A percentile compares a stretch with the other conserved stretches of the same genome.
phyloP scores from a whole-genome alignment of 1,284 basidiomycete species.

The Hortiboletus rubellus region DNA sequence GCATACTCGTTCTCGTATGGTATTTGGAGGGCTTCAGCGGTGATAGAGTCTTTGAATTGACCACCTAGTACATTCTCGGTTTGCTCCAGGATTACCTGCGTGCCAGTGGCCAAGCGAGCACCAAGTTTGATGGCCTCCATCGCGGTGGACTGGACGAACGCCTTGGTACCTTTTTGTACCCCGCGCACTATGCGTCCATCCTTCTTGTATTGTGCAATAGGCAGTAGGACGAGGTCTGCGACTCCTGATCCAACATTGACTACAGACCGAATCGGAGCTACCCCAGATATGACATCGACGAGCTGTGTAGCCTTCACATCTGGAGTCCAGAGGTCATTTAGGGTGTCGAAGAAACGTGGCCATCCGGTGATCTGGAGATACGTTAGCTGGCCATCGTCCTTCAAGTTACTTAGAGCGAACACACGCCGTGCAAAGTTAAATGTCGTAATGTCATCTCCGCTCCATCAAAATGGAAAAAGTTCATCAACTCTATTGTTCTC shows the following conservation, averaged over 20 bases:
- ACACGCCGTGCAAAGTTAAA: conserved; percentile 86
- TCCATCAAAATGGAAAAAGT: conserved; percentile 99
- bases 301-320: conserved; percentile 99
- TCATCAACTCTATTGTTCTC: conserved; percentile 96
- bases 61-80: conserved; percentile 92
- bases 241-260: conserved; percentile 97
- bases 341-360: conserved; percentile 81
- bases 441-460: conserved; percentile 97
- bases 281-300: conserved; percentile 96
- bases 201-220: conserved; percentile 96
- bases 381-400: conserved; percentile 5
- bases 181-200: conserved; percentile 93
- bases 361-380: conserved; percentile 78
- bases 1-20: conserved; percentile 40
- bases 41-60: conserved; percentile 64
- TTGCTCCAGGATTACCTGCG: conserved; percentile 95
- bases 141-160: conserved; percentile 92
- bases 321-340: conserved; percentile 98
- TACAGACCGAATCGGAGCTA: conserved; percentile 91
- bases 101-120: conserved; percentile 93
- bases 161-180: conserved; percentile 90
- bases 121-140: conserved; percentile 95
- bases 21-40: conserved; percentile 62
- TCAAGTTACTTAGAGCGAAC: conserved; percentile 32
- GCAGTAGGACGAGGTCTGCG: conserved; percentile 92